Conservation (phyloP, 345 rosid species). For the Psidium friedrichsthalianum region DNA sequence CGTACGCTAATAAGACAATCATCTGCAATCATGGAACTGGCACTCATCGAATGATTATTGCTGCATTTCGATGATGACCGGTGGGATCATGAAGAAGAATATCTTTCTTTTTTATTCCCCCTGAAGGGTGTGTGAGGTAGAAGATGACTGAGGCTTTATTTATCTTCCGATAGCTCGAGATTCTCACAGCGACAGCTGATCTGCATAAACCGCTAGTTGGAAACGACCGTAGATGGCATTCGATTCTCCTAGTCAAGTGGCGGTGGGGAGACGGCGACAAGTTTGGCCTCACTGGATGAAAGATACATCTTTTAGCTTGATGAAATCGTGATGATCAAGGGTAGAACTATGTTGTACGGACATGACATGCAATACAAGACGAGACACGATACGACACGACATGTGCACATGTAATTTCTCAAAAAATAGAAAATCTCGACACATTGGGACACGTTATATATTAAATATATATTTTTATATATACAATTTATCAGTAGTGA, state of each 20-base stretch:
- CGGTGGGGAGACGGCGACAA: background rate
- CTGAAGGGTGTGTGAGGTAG: background rate
- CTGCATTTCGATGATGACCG: background rate
- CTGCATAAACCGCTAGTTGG: background rate
- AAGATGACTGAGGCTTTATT: background rate
- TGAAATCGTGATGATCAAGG: background rate
- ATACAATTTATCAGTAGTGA: too few species aligned
- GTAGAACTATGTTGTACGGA: background rate
- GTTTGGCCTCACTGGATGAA: background rate
- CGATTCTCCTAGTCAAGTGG: constrained; percentile 15
- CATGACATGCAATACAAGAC: too few species aligned
- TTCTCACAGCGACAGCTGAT: constrained; percentile 1
- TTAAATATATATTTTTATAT: too few species aligned
- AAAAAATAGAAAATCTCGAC: too few species aligned
- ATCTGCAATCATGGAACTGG: background rate
- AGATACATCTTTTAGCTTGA: background rate
- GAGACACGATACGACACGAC: too few species aligned
- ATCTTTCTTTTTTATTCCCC: background rate
- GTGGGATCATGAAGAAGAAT: background rate
- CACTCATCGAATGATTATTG: background rate
- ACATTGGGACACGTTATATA: too few species aligned
- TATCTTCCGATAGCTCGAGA: background rate
- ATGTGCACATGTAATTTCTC: too few species aligned
- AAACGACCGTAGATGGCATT: constrained; percentile 3
- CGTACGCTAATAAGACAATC: background rate